A percentile compares a stretch with the other conserved stretches of the same genome.
These are phyloP conservation scores for Phoma sp. DNA, from an alignment of 2,329 filamentous ascomycete genomes.

Conservation along the genomic window DNA sequence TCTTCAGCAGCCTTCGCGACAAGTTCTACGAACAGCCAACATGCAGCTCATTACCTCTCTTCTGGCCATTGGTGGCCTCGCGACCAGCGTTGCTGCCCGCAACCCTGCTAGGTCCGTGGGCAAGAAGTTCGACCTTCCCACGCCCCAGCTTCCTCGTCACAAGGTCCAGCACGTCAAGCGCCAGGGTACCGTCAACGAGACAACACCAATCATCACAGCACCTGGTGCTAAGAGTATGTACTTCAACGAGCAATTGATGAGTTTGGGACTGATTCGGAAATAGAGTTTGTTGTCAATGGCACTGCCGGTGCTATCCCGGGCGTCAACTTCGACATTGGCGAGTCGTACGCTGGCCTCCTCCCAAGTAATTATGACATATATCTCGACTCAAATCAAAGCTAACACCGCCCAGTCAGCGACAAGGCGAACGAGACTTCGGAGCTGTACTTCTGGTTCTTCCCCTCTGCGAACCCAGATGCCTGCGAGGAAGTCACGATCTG, in stretches of 20 bases:
- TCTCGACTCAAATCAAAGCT: neutral
- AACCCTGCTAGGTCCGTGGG: constrained; percentile 36
- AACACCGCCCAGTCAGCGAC: constrained; percentile 46
- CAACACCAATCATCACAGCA: constrained; percentile 19
- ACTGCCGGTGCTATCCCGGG: constrained; percentile 54
- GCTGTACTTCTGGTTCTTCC: constrained; percentile 64
- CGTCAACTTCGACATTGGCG: constrained; percentile 53
- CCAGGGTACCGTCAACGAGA: constrained; percentile 41
- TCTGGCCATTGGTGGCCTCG: constrained; percentile 38
- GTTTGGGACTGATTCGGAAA: constrained; percentile 5
- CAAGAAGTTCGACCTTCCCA: constrained; percentile 37
- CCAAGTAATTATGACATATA: constrained; percentile 45
- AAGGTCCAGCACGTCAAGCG: constrained; percentile 32
- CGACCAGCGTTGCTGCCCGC: constrained; percentile 34
- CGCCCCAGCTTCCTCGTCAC: constrained; percentile 31
- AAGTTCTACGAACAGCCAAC: constrained; percentile 2
- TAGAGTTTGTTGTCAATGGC: constrained; percentile 47
- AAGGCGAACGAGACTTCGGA: constrained; percentile 52
- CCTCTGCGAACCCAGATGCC: constrained; percentile 56
- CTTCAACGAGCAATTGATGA: too few relatives aligned
- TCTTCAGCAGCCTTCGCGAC: constrained; percentile 7
- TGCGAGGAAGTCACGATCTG: constrained; percentile 59
- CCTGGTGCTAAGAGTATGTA: constrained; percentile 22
- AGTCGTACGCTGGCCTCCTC: constrained; percentile 55
- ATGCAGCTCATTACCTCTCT: constrained; percentile 43